Percentiles rank a stretch among this genome's conserved stretches.
phyloP scores from a whole-genome alignment of 192 early-diverging fungal species.

The Backusella mclennaniae region DNA sequence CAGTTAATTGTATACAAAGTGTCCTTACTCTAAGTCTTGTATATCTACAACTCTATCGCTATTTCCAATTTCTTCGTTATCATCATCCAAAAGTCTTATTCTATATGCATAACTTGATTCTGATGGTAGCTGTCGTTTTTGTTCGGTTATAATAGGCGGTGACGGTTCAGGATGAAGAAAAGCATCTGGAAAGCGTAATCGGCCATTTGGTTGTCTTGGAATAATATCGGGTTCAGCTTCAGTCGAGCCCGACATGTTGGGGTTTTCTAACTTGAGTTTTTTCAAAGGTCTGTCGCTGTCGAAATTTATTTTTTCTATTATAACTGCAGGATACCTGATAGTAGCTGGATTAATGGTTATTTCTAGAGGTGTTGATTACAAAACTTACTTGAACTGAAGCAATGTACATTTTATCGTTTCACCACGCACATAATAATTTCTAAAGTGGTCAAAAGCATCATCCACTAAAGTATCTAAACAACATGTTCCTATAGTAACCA shows the following conservation, averaged over 20 bases:
- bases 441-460: slow-evolving; percentile 44
- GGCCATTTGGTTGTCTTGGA: slow-evolving; percentile 16
- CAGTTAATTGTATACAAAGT: neutral
- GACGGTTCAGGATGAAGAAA: slow-evolving; percentile 11
- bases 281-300: neutral
- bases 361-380: neutral
- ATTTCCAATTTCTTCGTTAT: neutral
- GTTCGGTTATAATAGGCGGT: neutral
- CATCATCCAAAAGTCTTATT: neutral
- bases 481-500: slow-evolving; percentile 39
- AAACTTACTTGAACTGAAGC: slow-evolving; percentile 30
- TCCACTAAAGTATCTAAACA: slow-evolving; percentile 60
- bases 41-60: neutral
- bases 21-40: slow-evolving; percentile 1
- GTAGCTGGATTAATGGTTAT: neutral
- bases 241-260: neutral
- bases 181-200: slow-evolving; percentile 19
- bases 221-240: slow-evolving; percentile 3
- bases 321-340: slow-evolving; percentile 22
- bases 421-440: slow-evolving; percentile 41
- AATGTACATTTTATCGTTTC: slow-evolving; percentile 51
- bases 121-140: neutral
- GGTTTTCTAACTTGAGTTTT: neutral
- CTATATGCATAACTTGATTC: neutral
- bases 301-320: slow-evolving; percentile 11